Evolutionary conservation across 768 basidiomycete genomes (phyloP), one percentile per base, ranked within the genome.

Genomic region (Pulveroboletus ravenelii): DNA sequence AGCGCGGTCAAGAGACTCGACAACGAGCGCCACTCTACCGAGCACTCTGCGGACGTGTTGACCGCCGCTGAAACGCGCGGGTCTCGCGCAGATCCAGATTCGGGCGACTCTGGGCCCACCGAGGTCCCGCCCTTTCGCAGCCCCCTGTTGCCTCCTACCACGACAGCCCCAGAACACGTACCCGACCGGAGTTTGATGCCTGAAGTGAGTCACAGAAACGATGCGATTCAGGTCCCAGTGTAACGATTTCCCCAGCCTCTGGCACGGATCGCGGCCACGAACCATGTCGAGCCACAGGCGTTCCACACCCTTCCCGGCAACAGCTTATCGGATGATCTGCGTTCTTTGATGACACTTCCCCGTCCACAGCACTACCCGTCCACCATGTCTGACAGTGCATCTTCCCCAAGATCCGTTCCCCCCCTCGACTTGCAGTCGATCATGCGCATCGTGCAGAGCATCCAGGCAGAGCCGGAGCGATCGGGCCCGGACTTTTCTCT

Each of bases 1-100:
- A 61, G 52, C 30, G 79, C 78, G 1, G 70, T 79, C 53, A 70
- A 63, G 51, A 50, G 60, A 40, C 66, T 78, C 14, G 66, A 62
- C 27, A 27, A 45, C 8, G 49, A 50, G 10, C 42, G 38, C 29
- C 44, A 42, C 23, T 3, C 27, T 14, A n/a, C 29, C 5, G 37
- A 54, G 2, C 46, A 47, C 39, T 17, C 39, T 2, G 46, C 46
- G 1, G 36, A 30, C 6, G 38, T 54, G 17, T 54, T 47, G n/a
- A 13, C 45, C 5, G n/a, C 31, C 30, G 12, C 4, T 10, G 43
- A 50, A 12, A 27, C 40, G 15, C 15, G 14, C 9, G 9, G 29
- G 12, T 15, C 31, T 3, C 38, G 27, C 41, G 15, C 39, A 20
- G 38, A 29, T 18, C 30, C 31, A 10, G 46, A 50, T 43, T 8